A percentile compares a stretch with the other conserved stretches of the same genome.
Conservation (phyloP, 2,329 filamentous ascomycete genomes). For the Claviceps africana region DNA sequence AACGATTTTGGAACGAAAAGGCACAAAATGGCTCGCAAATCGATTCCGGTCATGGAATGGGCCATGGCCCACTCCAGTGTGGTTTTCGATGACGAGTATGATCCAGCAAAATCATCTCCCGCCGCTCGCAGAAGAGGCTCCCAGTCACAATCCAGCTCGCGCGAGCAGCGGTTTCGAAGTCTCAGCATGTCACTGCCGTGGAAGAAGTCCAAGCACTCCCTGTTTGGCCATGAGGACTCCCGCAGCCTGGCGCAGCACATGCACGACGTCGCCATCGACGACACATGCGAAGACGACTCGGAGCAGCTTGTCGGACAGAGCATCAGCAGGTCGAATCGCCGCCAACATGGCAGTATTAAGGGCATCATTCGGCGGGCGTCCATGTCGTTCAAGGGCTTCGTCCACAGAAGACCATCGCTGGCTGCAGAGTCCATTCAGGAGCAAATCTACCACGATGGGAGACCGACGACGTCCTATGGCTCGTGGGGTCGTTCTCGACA, state of each 20-base stretch:
- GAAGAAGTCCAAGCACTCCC: slow-evolving; percentile 32
- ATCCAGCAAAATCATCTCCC: slow-evolving; percentile 1
- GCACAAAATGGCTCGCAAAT: slow-evolving; percentile 2
- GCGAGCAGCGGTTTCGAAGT: slow-evolving; percentile 30
- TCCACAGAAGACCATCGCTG: slow-evolving; percentile 32
- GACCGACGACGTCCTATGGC: slow-evolving; percentile 34
- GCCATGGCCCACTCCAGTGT: slow-evolving; percentile 1
- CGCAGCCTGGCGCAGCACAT: slow-evolving; percentile 15
- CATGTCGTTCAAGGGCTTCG: slow-evolving; percentile 37
- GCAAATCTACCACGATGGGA: slow-evolving; percentile 12
- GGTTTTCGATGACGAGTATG: slow-evolving; percentile 3
- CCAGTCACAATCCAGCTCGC: slow-evolving; percentile 7
- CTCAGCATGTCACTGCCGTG: slow-evolving; percentile 36
- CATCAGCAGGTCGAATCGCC: slow-evolving; percentile 14
- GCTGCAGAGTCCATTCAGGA: slow-evolving; percentile 19
- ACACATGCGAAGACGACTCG: slow-evolving; percentile 13
- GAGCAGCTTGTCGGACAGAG: slow-evolving; percentile 11
- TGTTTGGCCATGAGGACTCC: slow-evolving; percentile 22
- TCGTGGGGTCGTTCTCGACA: slow-evolving; percentile 39
- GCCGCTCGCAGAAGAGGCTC: neutral
- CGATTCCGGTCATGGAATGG: slow-evolving; percentile 6
- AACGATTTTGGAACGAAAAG: neutral
- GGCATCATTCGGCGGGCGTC: slow-evolving; percentile 42
- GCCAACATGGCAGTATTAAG: slow-evolving; percentile 25
- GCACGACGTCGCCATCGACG: slow-evolving; percentile 20